A percentile compares a stretch with the other conserved stretches of the same genome.
phyloP scores from a whole-genome alignment of 1,284 basidiomycete species.

The Xerocomus amazonicus region DNA sequence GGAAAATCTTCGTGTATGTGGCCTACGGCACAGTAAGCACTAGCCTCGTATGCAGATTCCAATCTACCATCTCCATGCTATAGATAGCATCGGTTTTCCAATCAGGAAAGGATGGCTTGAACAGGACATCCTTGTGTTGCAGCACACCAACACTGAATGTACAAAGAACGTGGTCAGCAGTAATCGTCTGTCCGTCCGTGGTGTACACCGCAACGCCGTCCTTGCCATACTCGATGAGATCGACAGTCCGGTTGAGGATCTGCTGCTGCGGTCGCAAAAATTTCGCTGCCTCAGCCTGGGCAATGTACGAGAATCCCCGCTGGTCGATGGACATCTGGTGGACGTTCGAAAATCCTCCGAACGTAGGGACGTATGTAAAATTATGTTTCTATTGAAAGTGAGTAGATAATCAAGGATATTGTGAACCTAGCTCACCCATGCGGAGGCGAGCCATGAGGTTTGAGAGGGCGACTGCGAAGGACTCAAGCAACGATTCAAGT shows the following conservation, averaged over 20 bases:
- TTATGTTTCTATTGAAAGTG: constrained; percentile 51
- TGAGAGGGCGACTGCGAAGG: constrained; percentile 51
- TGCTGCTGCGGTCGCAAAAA: constrained; percentile 48
- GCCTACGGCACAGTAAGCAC: constrained; percentile 30
- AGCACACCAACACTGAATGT: constrained; percentile 65
- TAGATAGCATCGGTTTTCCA: constrained; percentile 68
- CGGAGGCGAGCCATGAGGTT: constrained; percentile 58
- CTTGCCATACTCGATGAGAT: constrained; percentile 44
- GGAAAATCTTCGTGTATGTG: constrained; percentile 70
- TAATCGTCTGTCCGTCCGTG: constrained; percentile 41
- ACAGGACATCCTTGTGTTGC: constrained; percentile 58
- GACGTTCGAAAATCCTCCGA: constrained; percentile 56
- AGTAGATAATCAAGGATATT: not conserved
- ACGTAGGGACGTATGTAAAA: constrained; percentile 55
- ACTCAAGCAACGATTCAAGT: not conserved
- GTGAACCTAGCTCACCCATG: constrained; percentile 43
- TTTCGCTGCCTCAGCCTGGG: constrained; percentile 51
- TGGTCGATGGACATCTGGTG: constrained; percentile 57
- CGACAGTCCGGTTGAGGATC: constrained; percentile 52
- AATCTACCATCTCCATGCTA: constrained; percentile 56
- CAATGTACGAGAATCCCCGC: constrained; percentile 56
- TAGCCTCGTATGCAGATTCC: not conserved
- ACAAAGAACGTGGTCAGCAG: constrained; percentile 54
- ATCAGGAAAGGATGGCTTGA: constrained; percentile 52
- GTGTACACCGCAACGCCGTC: constrained; percentile 46